These are phyloP conservation scores for Acacia crassicarpa DNA, from an alignment of 306 rosid species.

Conservation along the genomic window DNA sequence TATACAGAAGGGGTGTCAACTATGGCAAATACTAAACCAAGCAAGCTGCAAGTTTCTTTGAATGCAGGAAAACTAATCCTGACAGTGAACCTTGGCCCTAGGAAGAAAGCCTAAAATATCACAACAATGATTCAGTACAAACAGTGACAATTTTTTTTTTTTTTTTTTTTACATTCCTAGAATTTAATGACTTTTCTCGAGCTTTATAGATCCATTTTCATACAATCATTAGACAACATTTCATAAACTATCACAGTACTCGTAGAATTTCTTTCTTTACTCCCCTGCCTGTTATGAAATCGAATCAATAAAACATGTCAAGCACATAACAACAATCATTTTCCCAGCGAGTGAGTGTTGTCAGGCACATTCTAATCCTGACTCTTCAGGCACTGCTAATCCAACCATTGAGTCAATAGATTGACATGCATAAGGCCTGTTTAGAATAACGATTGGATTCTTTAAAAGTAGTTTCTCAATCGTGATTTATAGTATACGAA, in stretches of 20 bases:
- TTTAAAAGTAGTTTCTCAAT: too few species aligned
- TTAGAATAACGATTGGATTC: too few species aligned
- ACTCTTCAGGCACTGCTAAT: background rate
- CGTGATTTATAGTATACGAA: too few species aligned
- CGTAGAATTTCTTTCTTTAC: background rate
- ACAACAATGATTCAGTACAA: background rate
- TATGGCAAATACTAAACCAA: background rate
- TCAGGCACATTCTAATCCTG: slow-evolving; percentile 2
- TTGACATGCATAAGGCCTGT: background rate
- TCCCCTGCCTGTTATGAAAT: background rate
- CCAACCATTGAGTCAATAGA: background rate
- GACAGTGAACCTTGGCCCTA: background rate
- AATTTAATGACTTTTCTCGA: background rate
- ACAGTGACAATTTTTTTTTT: background rate
- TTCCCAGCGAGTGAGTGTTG: background rate
- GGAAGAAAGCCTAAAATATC: slow-evolving; percentile 10
- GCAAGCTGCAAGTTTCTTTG: background rate
- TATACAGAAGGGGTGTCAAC: background rate
- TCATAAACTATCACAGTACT: background rate
- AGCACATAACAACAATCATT: background rate
- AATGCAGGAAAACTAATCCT: background rate
- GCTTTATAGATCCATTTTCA: slow-evolving; percentile 9
- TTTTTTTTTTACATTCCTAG: background rate
- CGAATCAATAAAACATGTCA: slow-evolving; percentile 11
- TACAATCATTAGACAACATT: background rate